Conservation (phyloP, 176 grass and related monocot species). For the Leersia perrieri region DNA sequence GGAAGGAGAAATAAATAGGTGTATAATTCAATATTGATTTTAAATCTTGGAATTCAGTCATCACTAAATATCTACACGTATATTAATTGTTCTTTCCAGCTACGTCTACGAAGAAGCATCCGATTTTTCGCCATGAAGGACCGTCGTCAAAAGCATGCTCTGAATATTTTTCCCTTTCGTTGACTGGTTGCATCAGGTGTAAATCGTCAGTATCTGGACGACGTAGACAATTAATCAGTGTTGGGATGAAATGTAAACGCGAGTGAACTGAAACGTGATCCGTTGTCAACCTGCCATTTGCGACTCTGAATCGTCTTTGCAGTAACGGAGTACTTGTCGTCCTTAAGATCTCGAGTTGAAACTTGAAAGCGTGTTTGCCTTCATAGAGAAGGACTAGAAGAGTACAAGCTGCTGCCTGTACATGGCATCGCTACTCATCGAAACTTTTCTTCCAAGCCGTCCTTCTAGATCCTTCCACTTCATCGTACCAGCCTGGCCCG, state of each 20-base stretch:
- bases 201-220: not conserved
- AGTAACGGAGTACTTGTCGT: no score
- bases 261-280: not conserved
- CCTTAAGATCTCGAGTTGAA: no score
- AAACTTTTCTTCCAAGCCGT: not conserved
- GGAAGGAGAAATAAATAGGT: no score
- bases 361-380: no score
- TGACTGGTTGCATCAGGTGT: no score
- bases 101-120: not conserved
- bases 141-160: not conserved
- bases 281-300: not conserved
- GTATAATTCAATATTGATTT: not conserved
- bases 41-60: not conserved
- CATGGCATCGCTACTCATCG: no score
- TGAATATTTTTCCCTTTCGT: not conserved
- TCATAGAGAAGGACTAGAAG: no score
- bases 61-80: not conserved
- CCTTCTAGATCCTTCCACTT: not conserved
- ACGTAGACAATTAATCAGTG: not conserved
- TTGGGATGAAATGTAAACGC: not conserved
- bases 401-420: no score
- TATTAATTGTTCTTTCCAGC: not conserved
- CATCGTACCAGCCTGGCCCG: not conserved
- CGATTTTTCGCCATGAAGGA: not conserved
- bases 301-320: no score